Conservation (phyloP, 2,329 filamentous ascomycete genomes). For the Cordyceps pruinosa region DNA sequence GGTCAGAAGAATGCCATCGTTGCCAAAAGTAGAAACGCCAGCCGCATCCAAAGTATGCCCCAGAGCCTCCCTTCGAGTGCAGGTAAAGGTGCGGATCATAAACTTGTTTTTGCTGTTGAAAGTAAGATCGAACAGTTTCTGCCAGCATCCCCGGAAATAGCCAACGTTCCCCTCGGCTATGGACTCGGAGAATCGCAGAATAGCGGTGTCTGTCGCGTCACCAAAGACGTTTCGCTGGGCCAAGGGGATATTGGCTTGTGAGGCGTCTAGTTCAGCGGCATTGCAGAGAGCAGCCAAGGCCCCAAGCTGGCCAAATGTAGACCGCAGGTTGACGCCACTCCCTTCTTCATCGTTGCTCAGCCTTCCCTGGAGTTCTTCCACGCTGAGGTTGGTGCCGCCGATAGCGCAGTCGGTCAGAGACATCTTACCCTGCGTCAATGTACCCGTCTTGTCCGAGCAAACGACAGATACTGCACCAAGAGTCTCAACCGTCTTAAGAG, state of each 20-base stretch:
- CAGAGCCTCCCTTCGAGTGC: constrained; percentile 28
- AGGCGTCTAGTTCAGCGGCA: constrained; percentile 65
- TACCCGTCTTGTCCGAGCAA: constrained; percentile 73
- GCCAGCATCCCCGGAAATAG: constrained; percentile 56
- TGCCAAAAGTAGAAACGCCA: constrained; percentile 29
- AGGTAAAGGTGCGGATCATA: constrained; percentile 59
- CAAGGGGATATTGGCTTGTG: constrained; percentile 52
- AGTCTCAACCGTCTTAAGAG: constrained; percentile 70
- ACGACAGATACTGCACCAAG: constrained; percentile 66
- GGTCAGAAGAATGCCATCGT: constrained; percentile 48
- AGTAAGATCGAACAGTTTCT: constrained; percentile 58
- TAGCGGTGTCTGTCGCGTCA: constrained; percentile 69
- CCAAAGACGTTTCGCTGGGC: constrained; percentile 60
- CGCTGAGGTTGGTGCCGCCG: constrained; percentile 41
- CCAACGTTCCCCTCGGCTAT: constrained; percentile 47
- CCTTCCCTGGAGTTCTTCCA: constrained; percentile 42
- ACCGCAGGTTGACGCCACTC: background rate
- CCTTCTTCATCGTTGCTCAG: constrained; percentile 14
- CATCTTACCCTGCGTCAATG: constrained; percentile 65
- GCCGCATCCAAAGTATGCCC: constrained; percentile 31
- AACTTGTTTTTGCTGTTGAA: constrained; percentile 85
- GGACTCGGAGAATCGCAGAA: constrained; percentile 63
- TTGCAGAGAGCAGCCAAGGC: constrained; percentile 63
- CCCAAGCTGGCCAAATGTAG: constrained; percentile 50
- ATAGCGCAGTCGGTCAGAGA: constrained; percentile 62